Evolutionary conservation across 495 filamentous ascomycete genomes (phyloP), one percentile per base, ranked within the genome.

Genomic region (Penicillium verhagenii): DNA sequence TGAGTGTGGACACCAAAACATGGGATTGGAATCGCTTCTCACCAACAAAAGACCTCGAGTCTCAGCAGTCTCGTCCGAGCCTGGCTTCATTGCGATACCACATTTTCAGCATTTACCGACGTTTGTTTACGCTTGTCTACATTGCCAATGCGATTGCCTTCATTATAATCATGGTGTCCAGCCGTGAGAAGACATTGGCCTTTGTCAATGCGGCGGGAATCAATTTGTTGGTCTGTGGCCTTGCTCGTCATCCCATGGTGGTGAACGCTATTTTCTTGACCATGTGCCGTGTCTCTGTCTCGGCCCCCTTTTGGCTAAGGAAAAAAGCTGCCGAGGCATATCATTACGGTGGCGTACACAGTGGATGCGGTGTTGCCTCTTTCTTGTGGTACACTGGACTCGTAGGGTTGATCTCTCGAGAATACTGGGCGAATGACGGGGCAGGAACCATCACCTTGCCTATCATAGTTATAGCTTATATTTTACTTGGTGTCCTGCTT

Each of bases 311-410:
- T 19, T 74, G 72, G 24, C 65, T 86, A 21, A 82, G 87, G 19
- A 74, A 75, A 4, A 72, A 80, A 8, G 74, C 78, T 0, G 85
- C 86, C 19, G 87, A 88, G 59, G 71, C 88, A n/a, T 88, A 86
- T 60, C 80, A 86, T 21, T 83, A 84, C 56, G 87, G 87, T 21
- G 87, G 87, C n/a, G 70, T 88, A 20, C 87, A 89, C 62, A 84
- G 78, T 60, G 84, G 83, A 14, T 82, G 82, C 25, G 85, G 81
- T 11, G 73, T 83, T 14, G 81, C 82, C 16, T 83, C 82, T 23
- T 76, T 80, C 0, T 63, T 82, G n/a, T 90, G 87, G 87, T 88
- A 86, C 65, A 67, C 82, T 31, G 74, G 76, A 45, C 71, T 76
- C 28, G 78, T 77, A 14, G 62, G 60, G 21, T 50, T 71, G 26